A percentile compares a stretch with the other conserved stretches of the same genome.
Conservation (phyloP, 2,329 filamentous ascomycete genomes). For the Pseudocercospora eumusae region DNA sequence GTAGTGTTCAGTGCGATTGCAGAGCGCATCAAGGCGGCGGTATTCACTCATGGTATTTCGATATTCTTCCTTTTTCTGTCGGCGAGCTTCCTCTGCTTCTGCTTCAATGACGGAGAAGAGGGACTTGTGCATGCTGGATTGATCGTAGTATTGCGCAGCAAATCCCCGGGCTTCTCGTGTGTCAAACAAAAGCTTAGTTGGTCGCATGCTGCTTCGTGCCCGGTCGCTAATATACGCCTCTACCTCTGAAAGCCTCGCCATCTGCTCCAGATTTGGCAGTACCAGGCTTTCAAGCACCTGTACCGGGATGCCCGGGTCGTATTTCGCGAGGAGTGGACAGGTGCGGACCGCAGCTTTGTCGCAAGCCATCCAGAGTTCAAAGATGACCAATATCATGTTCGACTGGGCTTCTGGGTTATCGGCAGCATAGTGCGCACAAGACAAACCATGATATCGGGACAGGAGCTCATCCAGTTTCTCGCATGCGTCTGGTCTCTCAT, state of each 20-base stretch:
- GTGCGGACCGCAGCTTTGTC: slow-evolving; percentile 50
- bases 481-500: slow-evolving; percentile 5
- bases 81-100: slow-evolving; percentile 15
- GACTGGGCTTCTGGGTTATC: slow-evolving; percentile 15
- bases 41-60: slow-evolving; percentile 40
- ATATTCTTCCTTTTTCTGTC: slow-evolving; percentile 41
- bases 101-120: slow-evolving; percentile 8
- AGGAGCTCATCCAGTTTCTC: not conserved
- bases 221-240: slow-evolving; percentile 52
- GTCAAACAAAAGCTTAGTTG: slow-evolving; percentile 52
- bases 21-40: slow-evolving; percentile 37
- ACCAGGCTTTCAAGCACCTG: slow-evolving; percentile 59
- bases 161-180: slow-evolving; percentile 40
- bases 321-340: slow-evolving; percentile 54
- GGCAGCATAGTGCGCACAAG: slow-evolving; percentile 3
- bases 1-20: slow-evolving; percentile 9
- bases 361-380: slow-evolving; percentile 61
- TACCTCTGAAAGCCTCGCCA: slow-evolving; percentile 54
- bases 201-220: slow-evolving; percentile 7
- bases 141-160: slow-evolving; percentile 51
- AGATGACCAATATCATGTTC: slow-evolving; percentile 53
- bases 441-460: slow-evolving; percentile 6
- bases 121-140: slow-evolving; percentile 21
- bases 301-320: slow-evolving; percentile 54
- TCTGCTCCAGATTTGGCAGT: slow-evolving; percentile 49